Evolutionary conservation across 257 asterid species (phyloP), one percentile per base, ranked within the genome.

Genomic region (Solanum gandarillasii): DNA sequence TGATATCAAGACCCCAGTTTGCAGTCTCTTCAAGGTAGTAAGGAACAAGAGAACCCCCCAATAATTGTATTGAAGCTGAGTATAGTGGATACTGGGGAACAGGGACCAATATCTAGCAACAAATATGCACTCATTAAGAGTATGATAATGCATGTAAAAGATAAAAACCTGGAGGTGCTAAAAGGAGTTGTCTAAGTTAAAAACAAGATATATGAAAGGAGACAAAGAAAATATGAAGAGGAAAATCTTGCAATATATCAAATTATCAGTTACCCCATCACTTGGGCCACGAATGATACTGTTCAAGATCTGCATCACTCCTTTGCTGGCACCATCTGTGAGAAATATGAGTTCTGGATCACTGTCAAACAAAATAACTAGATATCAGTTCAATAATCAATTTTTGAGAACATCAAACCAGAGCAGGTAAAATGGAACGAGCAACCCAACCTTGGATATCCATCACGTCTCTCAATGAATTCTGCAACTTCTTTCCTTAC

Each of bases 311-410:
- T 97, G 99, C 94, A 91, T 93, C n/a, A 97, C 99, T 90, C 99
- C 99, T 93, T 96, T 96, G 94, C 99, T 97, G 39, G 99, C 99
- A 85, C 99, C 99, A 86, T 96, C 99, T 12, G 99, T 97, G 81
- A 97, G 95, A 89, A 92, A 97, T 92, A 97, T 94, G 88, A 94
- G 98, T 87, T 97, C 99, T 27, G 99, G 98, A 91, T 96, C 99
- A 92, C 99, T 97, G 98, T 88, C 89, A 67, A 52, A 87, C 35
- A 41, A 86, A 72, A 82, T 11, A 67, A 48, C 46, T 25, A n/a
- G 73, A 20, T 41, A 70, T 88, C 82, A 89, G 89, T 88, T 91
- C 41, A 23, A 86, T 84, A 86, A 89, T 82, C 86, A 82, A 82
- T 20, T 29, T 65, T 52, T 68, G 32, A 85, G 38, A 81, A 39